A percentile compares a stretch with the other conserved stretches of the same genome.
Evolutionary conservation across 345 rosid species (phyloP).

Genomic region (Populus pruinosa): DNA sequence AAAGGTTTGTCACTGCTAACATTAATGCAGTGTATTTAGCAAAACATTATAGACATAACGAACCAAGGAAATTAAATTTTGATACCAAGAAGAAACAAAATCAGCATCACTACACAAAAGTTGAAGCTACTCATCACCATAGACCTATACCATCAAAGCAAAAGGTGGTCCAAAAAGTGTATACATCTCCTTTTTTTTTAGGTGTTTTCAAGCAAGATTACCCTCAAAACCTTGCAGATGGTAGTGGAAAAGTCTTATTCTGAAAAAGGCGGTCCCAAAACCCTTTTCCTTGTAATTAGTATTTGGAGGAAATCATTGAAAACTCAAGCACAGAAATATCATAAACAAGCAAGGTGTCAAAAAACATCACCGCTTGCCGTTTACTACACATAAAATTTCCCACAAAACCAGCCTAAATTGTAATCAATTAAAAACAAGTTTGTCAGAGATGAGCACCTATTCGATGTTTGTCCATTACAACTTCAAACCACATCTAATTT

Average conservation of each 20-base stretch:
- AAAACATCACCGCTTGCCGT: not conserved
- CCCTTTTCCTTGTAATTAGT: not conserved
- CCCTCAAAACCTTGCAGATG: not conserved
- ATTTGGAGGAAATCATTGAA: slow-evolving; percentile 3
- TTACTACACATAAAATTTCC: not conserved
- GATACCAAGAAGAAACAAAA: not conserved
- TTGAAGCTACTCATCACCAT: not conserved
- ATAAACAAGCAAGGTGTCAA: not conserved
- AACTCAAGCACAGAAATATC: slow-evolving; percentile 6
- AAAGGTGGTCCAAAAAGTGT: slow-evolving; percentile 19
- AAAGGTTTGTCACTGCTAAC: not conserved
- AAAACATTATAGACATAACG: not conserved
- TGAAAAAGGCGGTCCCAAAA: slow-evolving; percentile 7
- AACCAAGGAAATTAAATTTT: not conserved
- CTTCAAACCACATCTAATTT: not conserved
- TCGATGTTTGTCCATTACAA: not conserved
- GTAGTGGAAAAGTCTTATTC: slow-evolving; percentile 6
- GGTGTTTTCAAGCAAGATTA: slow-evolving; percentile 4
- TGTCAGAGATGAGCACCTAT: not conserved
- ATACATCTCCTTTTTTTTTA: not conserved
- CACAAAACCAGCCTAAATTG: not conserved
- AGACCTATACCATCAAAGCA: slow-evolving; percentile 13
- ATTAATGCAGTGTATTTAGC: not conserved
- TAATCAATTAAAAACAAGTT: not conserved
- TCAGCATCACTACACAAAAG: not conserved